These are phyloP conservation scores for Pseudocercospora fuligena DNA, from an alignment of 2,329 filamentous ascomycete species.

Conservation along the genomic window DNA sequence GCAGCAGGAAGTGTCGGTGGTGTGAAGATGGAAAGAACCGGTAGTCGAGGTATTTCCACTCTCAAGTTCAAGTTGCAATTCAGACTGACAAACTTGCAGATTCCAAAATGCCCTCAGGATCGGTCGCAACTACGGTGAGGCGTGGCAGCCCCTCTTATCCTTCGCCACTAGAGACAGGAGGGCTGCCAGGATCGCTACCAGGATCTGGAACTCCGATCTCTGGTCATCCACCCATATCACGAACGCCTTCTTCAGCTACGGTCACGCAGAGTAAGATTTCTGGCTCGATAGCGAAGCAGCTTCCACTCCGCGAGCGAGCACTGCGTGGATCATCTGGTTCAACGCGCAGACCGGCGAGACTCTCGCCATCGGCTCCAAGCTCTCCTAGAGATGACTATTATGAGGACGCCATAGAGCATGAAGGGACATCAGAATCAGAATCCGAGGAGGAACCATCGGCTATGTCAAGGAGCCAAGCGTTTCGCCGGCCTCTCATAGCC, in stretches of 20 bases:
- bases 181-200: slow-evolving; percentile 17
- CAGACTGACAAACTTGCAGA: slow-evolving; percentile 15
- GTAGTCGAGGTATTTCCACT: slow-evolving; percentile 49
- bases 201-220: slow-evolving; percentile 6
- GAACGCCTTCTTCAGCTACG: slow-evolving; percentile 55
- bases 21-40: slow-evolving; percentile 57
- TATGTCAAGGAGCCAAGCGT: slow-evolving; percentile 51
- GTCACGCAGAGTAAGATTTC: slow-evolving; percentile 48
- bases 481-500: slow-evolving; percentile 38
- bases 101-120: slow-evolving; percentile 23
- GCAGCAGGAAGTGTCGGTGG: slow-evolving; percentile 39
- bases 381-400: slow-evolving; percentile 32
- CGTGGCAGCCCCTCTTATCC: slow-evolving; percentile 20
- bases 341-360: slow-evolving; percentile 23
- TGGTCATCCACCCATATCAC: slow-evolving; percentile 41
- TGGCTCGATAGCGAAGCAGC: slow-evolving; percentile 26
- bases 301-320: slow-evolving; percentile 32
- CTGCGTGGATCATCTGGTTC: slow-evolving; percentile 46
- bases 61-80: neutral
- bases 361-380: slow-evolving; percentile 25
- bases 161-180: slow-evolving; percentile 5
- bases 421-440: slow-evolving; percentile 37
- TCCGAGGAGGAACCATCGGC: slow-evolving; percentile 44
- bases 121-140: slow-evolving; percentile 10
- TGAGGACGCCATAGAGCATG: slow-evolving; percentile 37